phyloP scores from a whole-genome alignment of 805 yeast species.

The Cyberlindnera lachancei region DNA sequence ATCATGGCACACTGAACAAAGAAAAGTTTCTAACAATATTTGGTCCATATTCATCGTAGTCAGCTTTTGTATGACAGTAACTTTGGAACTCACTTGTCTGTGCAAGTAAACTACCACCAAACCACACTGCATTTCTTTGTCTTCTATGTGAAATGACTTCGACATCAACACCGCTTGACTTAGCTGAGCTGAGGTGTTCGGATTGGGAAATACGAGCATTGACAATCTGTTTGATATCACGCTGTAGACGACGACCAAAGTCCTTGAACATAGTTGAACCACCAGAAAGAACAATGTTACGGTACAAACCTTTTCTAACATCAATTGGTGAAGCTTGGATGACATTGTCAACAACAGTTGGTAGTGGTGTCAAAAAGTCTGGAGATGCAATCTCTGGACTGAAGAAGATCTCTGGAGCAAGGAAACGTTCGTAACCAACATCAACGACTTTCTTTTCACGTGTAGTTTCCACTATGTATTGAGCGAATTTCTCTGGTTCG shows the following conservation, averaged over 20 bases:
- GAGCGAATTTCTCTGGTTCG: constrained; percentile 89
- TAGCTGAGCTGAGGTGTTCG: constrained; percentile 61
- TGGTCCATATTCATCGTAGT: constrained; percentile 97
- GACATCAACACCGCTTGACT: constrained; percentile 91
- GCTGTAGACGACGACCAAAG: constrained; percentile 94
- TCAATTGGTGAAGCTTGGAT: constrained; percentile 95
- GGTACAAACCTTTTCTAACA: constrained; percentile 93
- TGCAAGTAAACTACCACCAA: constrained; percentile 94
- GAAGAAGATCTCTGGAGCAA: constrained; percentile 99
- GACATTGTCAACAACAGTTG: constrained; percentile 91
- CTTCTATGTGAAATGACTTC: constrained; percentile 95
- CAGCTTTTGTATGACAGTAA: constrained; percentile 94
- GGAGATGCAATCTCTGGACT: constrained; percentile 95
- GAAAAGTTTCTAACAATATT: constrained; percentile 96
- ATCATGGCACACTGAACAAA: constrained; percentile 76
- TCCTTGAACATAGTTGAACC: constrained; percentile 99
- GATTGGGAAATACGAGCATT: constrained; percentile 80
- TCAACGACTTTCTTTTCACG: constrained; percentile 66
- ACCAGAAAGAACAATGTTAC: constrained; percentile 92
- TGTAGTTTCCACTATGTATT: constrained; percentile 76
- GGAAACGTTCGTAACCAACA: constrained; percentile 94
- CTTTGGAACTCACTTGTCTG: constrained; percentile 95
- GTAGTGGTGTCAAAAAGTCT: constrained; percentile 92
- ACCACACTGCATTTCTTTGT: constrained; percentile 99
- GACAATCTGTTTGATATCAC: constrained; percentile 83